Percentiles rank a stretch among this genome's conserved stretches.
These are phyloP conservation scores for Malbranchea zuffiana DNA, from an alignment of 2,329 filamentous ascomycete species.

Conservation along the genomic window DNA sequence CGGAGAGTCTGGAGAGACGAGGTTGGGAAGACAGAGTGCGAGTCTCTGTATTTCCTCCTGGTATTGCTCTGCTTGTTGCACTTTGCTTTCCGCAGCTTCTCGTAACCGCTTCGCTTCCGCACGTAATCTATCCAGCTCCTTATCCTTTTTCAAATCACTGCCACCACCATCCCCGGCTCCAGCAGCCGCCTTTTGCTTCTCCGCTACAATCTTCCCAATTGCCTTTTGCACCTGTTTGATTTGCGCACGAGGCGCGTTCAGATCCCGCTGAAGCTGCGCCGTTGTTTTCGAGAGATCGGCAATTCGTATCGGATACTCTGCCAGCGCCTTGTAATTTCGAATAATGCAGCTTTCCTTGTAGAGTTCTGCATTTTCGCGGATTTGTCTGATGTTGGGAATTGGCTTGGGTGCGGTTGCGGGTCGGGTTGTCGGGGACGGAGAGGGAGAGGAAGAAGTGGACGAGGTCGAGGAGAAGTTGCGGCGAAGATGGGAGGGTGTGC, in stretches of 20 bases:
- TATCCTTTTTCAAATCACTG: slow-evolving; percentile 4
- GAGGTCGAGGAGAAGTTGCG: slow-evolving; percentile 3
- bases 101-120: slow-evolving; percentile 32
- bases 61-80: slow-evolving; percentile 23
- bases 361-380: slow-evolving; percentile 70
- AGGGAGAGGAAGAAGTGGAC: not conserved
- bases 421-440: slow-evolving; percentile 1
- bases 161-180: slow-evolving; percentile 13
- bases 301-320: slow-evolving; percentile 44
- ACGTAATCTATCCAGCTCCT: slow-evolving; percentile 23
- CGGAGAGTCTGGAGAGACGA: slow-evolving; percentile 68
- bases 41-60: slow-evolving; percentile 58
- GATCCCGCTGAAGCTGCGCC: slow-evolving; percentile 29
- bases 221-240: slow-evolving; percentile 36
- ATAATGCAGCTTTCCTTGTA: slow-evolving; percentile 74
- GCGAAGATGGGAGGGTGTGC: not conserved
- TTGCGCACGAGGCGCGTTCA: slow-evolving; percentile 32
- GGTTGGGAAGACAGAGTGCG: slow-evolving; percentile 71
- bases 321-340: slow-evolving; percentile 61
- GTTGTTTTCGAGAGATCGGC: slow-evolving; percentile 31
- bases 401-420: slow-evolving; percentile 49
- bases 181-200: slow-evolving; percentile 6
- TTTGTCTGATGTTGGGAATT: slow-evolving; percentile 73
- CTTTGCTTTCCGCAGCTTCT: slow-evolving; percentile 26
- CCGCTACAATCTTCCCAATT: slow-evolving; percentile 25